Base-by-base conservation (phyloP, 805 yeast species). In the Clavispora asparagi region DNA sequence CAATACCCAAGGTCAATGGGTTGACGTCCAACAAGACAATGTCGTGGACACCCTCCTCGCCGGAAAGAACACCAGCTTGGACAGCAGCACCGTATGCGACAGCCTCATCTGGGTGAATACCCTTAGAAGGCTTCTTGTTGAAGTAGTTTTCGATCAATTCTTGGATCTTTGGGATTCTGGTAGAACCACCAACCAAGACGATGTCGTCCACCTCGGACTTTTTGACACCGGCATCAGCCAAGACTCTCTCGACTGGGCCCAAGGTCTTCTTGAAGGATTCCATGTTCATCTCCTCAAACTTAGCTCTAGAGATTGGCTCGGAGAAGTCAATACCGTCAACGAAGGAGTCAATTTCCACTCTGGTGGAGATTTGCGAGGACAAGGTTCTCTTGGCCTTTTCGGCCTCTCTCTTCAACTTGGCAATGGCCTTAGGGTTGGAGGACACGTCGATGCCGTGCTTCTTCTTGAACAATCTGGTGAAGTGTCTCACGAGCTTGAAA, bases 31-130 rank as follows among this genome's bases (percentile, higher is more conserved):
- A 53, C 49, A 55, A 51, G 32, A 55, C 58, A 70, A 91, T 83
- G 77, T 89, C 97, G 77, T 90, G 88, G 70, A 96, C 90, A 43
- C 58, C 58, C 42, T 55, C 58, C 41, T 55, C 58, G 30, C 58
- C 58, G 13, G 58, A 55, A 33, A 55, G 57, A 10, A 55, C 58
- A 51, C 58, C 58, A 25, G 57, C 58, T 42, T 55, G 58, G 14
- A 91, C 97, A 65, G 98, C 97, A 64, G 98, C 98, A 64, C 77
- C 77, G 55, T 71, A 72, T 29, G 77, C 77, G 52, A 72, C 77
- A 54, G 77, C 77, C 60, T 72, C 77, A 55, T 72, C 77, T 26
- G 77, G 77, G 63, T 72, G 50, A 40, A 55, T 55, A 49, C 59
- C 57, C 57, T 55, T 55, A 13, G 59, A 55, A 13, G 53, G 56